Percentiles rank a stretch among this genome's conserved stretches.
Evolutionary conservation across 495 filamentous ascomycete species (phyloP).

Genomic region (Penicillium goetzii): DNA sequence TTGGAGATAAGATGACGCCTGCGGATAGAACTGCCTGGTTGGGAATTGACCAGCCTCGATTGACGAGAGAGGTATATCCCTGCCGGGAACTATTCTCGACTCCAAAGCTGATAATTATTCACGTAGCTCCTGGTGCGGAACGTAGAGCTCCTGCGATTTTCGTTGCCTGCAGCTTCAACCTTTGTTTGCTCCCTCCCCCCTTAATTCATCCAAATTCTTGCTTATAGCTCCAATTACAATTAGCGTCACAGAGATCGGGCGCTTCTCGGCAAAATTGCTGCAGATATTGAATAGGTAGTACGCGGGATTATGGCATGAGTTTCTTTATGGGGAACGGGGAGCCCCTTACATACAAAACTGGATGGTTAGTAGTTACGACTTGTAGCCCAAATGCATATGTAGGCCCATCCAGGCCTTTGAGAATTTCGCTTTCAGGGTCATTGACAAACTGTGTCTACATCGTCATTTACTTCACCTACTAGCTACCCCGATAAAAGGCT

Average conservation of each 20-base stretch:
- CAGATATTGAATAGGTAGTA: too few species aligned
- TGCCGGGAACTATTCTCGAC: background rate
- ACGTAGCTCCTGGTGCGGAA: background rate
- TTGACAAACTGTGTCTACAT: background rate
- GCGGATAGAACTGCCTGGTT: slow-evolving; percentile 24
- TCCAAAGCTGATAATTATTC: background rate
- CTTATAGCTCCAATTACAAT: background rate
- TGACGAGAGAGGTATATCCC: background rate
- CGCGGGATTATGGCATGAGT: background rate
- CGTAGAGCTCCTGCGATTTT: background rate
- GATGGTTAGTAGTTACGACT: background rate
- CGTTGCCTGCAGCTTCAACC: background rate
- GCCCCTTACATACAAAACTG: background rate
- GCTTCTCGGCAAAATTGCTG: background rate
- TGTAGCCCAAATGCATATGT: background rate
- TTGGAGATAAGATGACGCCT: slow-evolving; percentile 16
- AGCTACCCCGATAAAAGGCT: background rate
- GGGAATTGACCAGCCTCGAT: slow-evolving; percentile 11
- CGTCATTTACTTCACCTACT: background rate
- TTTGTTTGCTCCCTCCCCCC: background rate
- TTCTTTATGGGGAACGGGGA: slow-evolving; percentile 2
- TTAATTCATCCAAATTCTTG: background rate
- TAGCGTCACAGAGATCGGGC: background rate
- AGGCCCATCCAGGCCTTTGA: background rate
- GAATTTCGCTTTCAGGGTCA: background rate